Base-by-base conservation (phyloP, 1,139 yeast species). In the Taiozyma sp. region DNA sequence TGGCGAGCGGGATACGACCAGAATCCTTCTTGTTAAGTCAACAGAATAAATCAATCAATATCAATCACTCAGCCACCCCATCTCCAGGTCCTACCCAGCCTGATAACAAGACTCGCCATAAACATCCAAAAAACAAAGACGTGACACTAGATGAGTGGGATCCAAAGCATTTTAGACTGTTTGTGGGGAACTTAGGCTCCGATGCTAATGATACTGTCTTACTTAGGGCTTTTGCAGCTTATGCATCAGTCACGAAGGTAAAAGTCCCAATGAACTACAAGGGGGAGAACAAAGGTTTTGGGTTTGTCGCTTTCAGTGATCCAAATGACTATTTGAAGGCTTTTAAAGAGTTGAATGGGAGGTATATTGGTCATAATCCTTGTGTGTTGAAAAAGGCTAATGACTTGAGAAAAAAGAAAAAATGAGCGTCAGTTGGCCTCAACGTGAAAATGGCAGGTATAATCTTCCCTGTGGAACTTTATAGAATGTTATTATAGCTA, bases 291-390 rank as follows among this genome's bases (percentile, higher is more conserved):
- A 83, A 80, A 64, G 91, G 93, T 5, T 85, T 70, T 60, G 93
- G 90, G 5, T 85, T 85, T 64, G 85, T 85, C 22, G 80, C 88
- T 2, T 85, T 85, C 65, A 70, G 70, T 2, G 74, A 73, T 53
- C 68, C 89, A 0, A 80, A 81, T 32, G 91, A 81, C 59, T 86
- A 84, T 61, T 71, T 86, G 53, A 69, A 70, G 47, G 90, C 93
- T 4, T 86, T 83, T 67, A 83, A 81, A 61, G 88, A 83, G 59
- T 78, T 85, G 82, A 84, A 86, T 63, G 87, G 88, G 42, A 84
- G 85, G 63, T 85, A 84, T 58, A 75, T 87, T 45, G 95, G 95
- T 1, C 79, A 76, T 56, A 85, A 83, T 57, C 95, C 95, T 0
- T 81, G 86, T 35, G 85, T 79, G 56, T 68, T 86, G 64, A 82